Evolutionary conservation across 2,329 filamentous ascomycete species (phyloP), one percentile per base, ranked within the genome.

Genomic region (Coniochaeta sp.): DNA sequence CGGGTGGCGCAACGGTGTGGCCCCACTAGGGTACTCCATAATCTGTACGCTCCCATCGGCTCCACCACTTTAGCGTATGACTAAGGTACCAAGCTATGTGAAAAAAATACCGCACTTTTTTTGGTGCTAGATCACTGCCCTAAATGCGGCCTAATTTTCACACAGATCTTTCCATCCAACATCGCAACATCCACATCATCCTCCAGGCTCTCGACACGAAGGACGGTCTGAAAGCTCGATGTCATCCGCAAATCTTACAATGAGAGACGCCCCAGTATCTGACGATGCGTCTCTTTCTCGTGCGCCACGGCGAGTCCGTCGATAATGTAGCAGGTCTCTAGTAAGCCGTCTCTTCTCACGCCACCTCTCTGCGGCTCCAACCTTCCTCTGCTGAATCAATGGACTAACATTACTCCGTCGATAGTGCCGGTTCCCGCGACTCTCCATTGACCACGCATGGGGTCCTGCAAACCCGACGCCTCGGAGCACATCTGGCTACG

Each of bases 231-330:
- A 42, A 13, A 42, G 2, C 5, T 24, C 20, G 18, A 24, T 14
- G 22, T 18, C n/a, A 26, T n/a, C 14, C 38, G 7, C 2, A 6
- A 9, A 20, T 7, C n/a, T 26, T 26, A 8, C 38, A 13, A 42
- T 42, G 38, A 42, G 12, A 18, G 20, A 26, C 20, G n/a, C 5
- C 18, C 12, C 38, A 9, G 38, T 42, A 13, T 26, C 20, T 14
- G 38, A 48, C 46, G 46, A 81, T 86, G 79, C 78, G 76, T 63
- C 67, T 96, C 51, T 83, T 91, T 61, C 77, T 96, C 60, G 82
- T 95, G 61, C 85, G 91, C 52, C 91, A 96, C 75, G 91, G 86
- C 63, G 91, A 96, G 72, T 92, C 89, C 14, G 87, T 95, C 57
- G 88, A 96, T 70, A 96, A 96, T 67, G 86, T 94, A 53, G 86